A percentile compares a stretch with the other conserved stretches of the same genome.
These are phyloP conservation scores for Galerina sulciceps DNA, from an alignment of 768 basidiomycete species.

Conservation along the genomic window DNA sequence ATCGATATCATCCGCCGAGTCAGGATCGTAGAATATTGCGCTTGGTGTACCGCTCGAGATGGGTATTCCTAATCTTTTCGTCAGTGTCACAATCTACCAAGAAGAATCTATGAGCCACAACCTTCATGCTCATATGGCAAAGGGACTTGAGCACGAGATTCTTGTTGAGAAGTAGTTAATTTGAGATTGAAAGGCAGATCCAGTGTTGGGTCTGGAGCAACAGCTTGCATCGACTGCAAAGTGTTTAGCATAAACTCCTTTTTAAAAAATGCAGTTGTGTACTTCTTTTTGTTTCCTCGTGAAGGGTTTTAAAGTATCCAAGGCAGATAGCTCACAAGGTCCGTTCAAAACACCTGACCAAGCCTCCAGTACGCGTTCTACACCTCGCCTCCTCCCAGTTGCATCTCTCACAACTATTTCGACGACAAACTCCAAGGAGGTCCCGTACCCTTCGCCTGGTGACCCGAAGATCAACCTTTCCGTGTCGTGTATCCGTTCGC, in stretches of 20 bases:
- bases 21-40: conserved; percentile 87
- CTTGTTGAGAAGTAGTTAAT: conserved; percentile 82
- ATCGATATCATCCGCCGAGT: conserved; percentile 92
- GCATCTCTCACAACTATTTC: conserved; percentile 61
- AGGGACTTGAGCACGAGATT: conserved; percentile 79
- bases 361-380: conserved; percentile 67
- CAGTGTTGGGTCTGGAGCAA: conserved; percentile 62
- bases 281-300: conserved; percentile 47
- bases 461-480: conserved; percentile 64
- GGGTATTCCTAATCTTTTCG: conserved; percentile 36
- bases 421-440: conserved; percentile 55
- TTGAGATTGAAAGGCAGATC: conserved; percentile 87
- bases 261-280: background rate
- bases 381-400: conserved; percentile 50
- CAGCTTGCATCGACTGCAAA: conserved; percentile 6
- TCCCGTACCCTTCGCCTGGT: conserved; percentile 53
- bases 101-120: conserved; percentile 21
- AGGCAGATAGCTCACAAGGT: conserved; percentile 51
- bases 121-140: conserved; percentile 92
- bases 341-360: conserved; percentile 46
- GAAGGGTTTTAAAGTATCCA: conserved; percentile 52
- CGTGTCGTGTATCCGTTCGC: conserved; percentile 62
- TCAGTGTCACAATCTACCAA: background rate
- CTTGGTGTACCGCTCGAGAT: conserved; percentile 30
- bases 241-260: background rate